A percentile compares a stretch with the other conserved stretches of the same genome.
phyloP scores from a whole-genome alignment of 2,329 filamentous ascomycete genomes.

The Botrytis porri region DNA sequence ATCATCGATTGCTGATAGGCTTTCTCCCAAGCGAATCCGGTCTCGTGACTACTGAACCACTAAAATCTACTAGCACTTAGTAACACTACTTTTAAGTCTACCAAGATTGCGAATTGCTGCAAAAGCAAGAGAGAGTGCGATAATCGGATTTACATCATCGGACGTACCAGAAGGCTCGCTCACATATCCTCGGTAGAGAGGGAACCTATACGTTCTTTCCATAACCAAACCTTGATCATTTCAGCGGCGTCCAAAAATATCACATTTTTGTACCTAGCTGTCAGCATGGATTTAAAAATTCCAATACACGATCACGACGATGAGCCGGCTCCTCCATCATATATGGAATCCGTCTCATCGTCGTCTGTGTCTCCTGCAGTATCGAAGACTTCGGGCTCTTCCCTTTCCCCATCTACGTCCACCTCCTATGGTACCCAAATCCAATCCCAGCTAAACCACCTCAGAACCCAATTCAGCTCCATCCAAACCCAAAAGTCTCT shows the following conservation, averaged over 20 bases:
- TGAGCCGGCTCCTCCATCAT: constrained; percentile 31
- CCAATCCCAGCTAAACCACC: constrained; percentile 28
- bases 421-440: constrained; percentile 32
- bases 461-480: constrained; percentile 30
- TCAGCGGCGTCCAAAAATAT: neutral
- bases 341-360: constrained; percentile 25
- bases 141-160: neutral
- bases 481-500: constrained; percentile 27
- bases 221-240: neutral
- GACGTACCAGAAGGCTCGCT: neutral
- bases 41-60: neutral
- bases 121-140: neutral
- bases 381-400: constrained; percentile 14
- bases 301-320: constrained; percentile 19
- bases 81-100: neutral
- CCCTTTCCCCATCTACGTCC: neutral
- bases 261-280: neutral
- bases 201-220: neutral
- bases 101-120: neutral
- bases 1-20: neutral
- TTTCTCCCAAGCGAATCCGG: neutral
- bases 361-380: neutral
- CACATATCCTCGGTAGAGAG: neutral
- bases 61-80: neutral
- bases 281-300: constrained; percentile 30